These are phyloP conservation scores for Globisporangium irregulare DNA, from an alignment of 352 stramenopile genomes.

Conservation along the genomic window DNA sequence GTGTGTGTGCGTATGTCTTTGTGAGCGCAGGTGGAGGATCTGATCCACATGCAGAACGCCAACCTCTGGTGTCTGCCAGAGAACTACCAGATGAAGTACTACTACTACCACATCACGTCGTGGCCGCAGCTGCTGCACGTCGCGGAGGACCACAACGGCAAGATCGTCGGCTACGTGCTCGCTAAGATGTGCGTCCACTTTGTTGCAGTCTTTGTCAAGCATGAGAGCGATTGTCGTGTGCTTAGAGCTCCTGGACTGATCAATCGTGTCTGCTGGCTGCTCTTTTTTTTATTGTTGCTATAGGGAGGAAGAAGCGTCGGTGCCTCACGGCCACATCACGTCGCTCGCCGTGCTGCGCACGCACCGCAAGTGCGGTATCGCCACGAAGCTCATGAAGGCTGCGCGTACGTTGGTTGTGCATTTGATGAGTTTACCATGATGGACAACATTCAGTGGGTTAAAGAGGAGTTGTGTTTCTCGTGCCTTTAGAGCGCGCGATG, in stretches of 20 bases:
- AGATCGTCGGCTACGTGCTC: conserved; percentile 99
- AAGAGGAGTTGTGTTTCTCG: not conserved
- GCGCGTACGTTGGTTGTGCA: conserved; percentile 58
- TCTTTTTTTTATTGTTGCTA: conserved; percentile 9
- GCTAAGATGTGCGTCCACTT: conserved; percentile 95
- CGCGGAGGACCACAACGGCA: conserved; percentile 95
- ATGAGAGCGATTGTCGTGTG: not conserved
- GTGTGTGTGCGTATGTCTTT: not conserved
- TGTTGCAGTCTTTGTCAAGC: not conserved
- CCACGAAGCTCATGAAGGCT: conserved; percentile 97
- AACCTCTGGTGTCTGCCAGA: conserved; percentile 99
- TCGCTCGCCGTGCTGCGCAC: conserved; percentile 97
- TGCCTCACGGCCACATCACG: conserved; percentile 98
- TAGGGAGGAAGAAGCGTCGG: conserved; percentile 79
- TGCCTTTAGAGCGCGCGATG: conserved; percentile 89
- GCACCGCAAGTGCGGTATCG: conserved; percentile 96
- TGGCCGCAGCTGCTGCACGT: conserved; percentile 99
- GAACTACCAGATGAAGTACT: conserved; percentile 99
- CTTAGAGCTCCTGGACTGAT: not conserved
- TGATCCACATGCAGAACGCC: conserved; percentile 98
- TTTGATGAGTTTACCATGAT: not conserved
- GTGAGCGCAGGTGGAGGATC: conserved; percentile 82
- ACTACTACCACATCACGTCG: conserved; percentile 99
- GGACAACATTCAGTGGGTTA: not conserved
- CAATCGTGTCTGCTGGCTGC: not conserved